Evolutionary conservation across 169 alveolate species (phyloP).

Genomic region (Besnoitia besnoiti): DNA sequence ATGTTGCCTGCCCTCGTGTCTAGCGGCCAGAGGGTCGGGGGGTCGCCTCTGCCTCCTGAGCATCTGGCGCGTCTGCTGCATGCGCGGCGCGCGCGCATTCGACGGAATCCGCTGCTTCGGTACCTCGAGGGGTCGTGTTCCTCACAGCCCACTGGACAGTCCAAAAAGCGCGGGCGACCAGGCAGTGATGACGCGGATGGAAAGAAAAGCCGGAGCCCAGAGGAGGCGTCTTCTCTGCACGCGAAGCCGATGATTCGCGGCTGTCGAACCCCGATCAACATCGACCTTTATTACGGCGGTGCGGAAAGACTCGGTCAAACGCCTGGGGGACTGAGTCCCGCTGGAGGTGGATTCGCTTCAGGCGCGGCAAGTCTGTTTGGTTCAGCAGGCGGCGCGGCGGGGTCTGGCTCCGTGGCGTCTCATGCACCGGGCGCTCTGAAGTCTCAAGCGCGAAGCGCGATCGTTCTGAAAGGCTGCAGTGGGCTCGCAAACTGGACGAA

Average conservation of each 20-base stretch:
- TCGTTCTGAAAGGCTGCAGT: not conserved
- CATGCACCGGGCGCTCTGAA: not conserved
- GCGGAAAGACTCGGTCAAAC: not conserved
- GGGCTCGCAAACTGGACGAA: too few species aligned
- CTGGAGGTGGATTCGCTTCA: not conserved
- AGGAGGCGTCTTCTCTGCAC: not conserved
- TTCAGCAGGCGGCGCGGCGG: not conserved
- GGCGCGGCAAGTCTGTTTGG: not conserved
- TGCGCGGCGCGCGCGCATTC: constrained; percentile 33
- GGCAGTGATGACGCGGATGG: not conserved
- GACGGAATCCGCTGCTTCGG: constrained; percentile 43
- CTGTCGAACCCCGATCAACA: constrained; percentile 49
- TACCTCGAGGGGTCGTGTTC: constrained; percentile 32
- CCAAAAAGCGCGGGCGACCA: not conserved
- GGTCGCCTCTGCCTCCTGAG: not conserved
- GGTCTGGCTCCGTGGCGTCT: not conserved
- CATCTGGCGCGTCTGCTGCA: constrained; percentile 24
- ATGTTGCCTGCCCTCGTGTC: too few species aligned
- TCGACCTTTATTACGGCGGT: constrained; percentile 42
- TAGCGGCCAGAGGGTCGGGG: not conserved
- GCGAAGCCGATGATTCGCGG: constrained; percentile 15
- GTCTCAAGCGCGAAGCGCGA: not conserved
- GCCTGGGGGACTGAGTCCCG: not conserved
- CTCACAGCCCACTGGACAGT: not conserved
- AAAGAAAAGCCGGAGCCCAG: not conserved